phyloP scores from a whole-genome alignment of 495 filamentous ascomycete genomes.

The Friedmanniomyces endolithicus region DNA sequence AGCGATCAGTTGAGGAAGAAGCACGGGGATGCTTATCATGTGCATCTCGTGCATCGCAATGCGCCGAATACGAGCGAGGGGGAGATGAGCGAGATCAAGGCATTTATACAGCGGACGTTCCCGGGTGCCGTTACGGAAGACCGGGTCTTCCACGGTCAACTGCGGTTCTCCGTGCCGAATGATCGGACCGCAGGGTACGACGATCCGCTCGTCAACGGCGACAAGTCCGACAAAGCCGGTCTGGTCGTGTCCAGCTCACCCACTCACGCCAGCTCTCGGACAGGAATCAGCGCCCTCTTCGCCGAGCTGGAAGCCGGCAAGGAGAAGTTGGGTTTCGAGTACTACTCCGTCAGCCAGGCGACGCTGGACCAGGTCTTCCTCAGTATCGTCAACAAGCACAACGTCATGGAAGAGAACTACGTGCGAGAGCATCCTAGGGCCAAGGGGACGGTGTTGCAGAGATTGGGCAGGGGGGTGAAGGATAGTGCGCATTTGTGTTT shows the following conservation, averaged over 20 bases:
- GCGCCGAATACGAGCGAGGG: conserved; percentile 55
- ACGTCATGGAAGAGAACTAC: conserved; percentile 67
- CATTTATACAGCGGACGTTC: conserved; percentile 48
- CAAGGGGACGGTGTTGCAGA: background rate
- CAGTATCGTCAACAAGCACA: conserved; percentile 61
- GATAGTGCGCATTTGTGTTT: background rate
- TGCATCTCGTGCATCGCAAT: conserved; percentile 59
- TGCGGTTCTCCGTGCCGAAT: conserved; percentile 60
- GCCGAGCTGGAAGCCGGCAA: conserved; percentile 56
- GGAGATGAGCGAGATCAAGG: conserved; percentile 51
- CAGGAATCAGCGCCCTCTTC: conserved; percentile 51
- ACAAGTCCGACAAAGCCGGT: background rate
- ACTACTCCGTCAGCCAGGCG: conserved; percentile 68
- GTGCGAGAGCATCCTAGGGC: conserved; percentile 14
- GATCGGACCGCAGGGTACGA: conserved; percentile 2
- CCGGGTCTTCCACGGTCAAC: conserved; percentile 67
- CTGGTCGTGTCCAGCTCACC: background rate
- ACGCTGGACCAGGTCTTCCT: conserved; percentile 84
- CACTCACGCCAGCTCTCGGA: background rate
- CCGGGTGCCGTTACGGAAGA: conserved; percentile 51
- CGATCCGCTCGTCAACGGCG: background rate
- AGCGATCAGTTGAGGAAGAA: conserved; percentile 44
- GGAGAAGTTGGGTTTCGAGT: conserved; percentile 54
- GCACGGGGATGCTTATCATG: conserved; percentile 50
- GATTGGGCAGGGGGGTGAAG: background rate